Conservation (phyloP, 352 stramenopile species). For the Globisporangium rhizosaccharum region DNA sequence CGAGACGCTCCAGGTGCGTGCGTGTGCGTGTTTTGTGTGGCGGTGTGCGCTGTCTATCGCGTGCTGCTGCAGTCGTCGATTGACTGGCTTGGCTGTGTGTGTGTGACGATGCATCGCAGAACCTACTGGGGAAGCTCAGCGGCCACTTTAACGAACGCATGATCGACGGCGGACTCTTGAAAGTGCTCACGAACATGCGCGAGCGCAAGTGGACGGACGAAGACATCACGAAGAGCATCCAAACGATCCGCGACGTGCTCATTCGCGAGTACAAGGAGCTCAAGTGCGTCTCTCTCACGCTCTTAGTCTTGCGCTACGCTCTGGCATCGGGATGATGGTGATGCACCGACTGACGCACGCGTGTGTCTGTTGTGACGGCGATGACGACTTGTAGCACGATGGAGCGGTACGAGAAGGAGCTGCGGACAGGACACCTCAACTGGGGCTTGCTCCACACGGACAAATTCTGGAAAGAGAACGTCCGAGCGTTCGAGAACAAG, state of each 20-base stretch:
- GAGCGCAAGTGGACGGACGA: conserved; percentile 95
- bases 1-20: conserved; percentile 80
- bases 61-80: neutral
- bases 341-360: neutral
- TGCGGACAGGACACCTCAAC: conserved; percentile 91
- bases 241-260: conserved; percentile 73
- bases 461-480: conserved; percentile 99
- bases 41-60: neutral
- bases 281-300: conserved; percentile 43
- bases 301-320: neutral
- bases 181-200: conserved; percentile 91
- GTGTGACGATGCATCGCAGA: conserved; percentile 24
- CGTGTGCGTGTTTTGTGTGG: neutral
- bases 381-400: conserved; percentile 69
- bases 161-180: conserved; percentile 94
- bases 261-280: conserved; percentile 86
- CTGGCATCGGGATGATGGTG: neutral
- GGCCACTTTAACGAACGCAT: conserved; percentile 91
- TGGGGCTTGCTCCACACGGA: conserved; percentile 97
- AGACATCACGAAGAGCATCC: conserved; percentile 88
- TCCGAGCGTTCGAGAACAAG: conserved; percentile 94
- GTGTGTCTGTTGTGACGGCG: conserved; percentile 1
- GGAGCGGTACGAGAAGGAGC: conserved; percentile 95
- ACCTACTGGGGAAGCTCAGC: conserved; percentile 73
- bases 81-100: neutral